Conservation (phyloP, 2,329 filamentous ascomycete genomes). For the Amesomyces nigricolor region DNA sequence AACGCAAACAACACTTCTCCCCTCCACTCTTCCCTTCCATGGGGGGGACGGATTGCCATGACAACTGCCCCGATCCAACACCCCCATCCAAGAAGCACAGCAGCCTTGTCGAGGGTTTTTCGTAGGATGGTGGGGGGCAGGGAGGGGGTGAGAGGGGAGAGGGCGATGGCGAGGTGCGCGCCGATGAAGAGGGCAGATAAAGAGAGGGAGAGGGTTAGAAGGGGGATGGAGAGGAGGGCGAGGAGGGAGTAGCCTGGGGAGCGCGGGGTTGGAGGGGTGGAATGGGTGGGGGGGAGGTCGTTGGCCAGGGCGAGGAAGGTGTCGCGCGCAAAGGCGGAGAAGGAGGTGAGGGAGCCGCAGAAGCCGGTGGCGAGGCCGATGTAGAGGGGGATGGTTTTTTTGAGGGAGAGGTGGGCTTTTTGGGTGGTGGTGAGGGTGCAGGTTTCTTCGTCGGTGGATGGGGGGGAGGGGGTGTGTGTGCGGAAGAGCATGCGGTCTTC, state of each 20-base stretch:
- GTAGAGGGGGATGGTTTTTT: constrained; percentile 85
- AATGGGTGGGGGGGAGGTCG: constrained; percentile 51
- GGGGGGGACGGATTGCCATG: constrained; percentile 65
- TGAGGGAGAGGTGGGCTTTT: constrained; percentile 56
- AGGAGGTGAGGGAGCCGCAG: constrained; percentile 72
- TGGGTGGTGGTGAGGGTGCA: constrained; percentile 40
- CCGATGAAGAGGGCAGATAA: constrained; percentile 65
- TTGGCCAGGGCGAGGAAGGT: constrained; percentile 75
- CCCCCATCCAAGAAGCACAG: constrained; percentile 61
- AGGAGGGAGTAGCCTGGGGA: constrained; percentile 77
- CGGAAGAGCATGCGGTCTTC: constrained; percentile 75
- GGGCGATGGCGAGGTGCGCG: constrained; percentile 63
- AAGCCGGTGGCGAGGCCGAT: constrained; percentile 66
- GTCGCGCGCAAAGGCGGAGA: constrained; percentile 80
- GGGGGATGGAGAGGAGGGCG: constrained; percentile 69
- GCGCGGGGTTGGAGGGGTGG: constrained; percentile 35
- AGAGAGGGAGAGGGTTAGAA: constrained; percentile 66
- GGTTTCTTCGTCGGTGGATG: constrained; percentile 32
- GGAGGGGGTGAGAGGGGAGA: constrained; percentile 54
- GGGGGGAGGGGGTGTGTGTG: constrained; percentile 19
- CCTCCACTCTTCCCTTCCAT: constrained; percentile 62
- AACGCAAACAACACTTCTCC: constrained; percentile 68
- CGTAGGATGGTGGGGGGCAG: constrained; percentile 51
- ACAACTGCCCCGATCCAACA: constrained; percentile 74
- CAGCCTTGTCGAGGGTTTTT: constrained; percentile 56